phyloP scores from a whole-genome alignment of 371 early-diverging fungal species.

The Phascolomyces articulosus region DNA sequence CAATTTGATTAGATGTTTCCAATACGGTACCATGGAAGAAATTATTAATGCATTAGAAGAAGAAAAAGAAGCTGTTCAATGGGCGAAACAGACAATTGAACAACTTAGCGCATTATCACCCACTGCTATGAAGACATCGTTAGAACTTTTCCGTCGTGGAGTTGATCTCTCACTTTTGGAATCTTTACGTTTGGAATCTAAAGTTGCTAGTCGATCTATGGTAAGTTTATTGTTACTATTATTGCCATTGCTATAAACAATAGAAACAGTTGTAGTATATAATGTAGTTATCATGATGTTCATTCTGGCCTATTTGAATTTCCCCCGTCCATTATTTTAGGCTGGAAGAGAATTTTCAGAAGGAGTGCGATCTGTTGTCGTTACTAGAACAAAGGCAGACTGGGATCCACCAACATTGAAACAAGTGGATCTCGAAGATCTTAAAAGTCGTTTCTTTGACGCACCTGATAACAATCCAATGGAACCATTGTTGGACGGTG shows the following conservation, averaged over 20 bases:
- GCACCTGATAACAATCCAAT: slow-evolving; percentile 32
- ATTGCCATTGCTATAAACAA: no score
- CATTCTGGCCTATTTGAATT: background rate
- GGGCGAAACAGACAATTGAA: slow-evolving; percentile 73
- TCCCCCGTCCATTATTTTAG: background rate
- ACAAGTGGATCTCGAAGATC: slow-evolving; percentile 55
- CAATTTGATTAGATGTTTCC: slow-evolving; percentile 52
- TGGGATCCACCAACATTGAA: slow-evolving; percentile 74
- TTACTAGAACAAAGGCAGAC: slow-evolving; percentile 53
- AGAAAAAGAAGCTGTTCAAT: slow-evolving; percentile 50
- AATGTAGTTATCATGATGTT: background rate
- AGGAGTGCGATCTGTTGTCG: slow-evolving; percentile 77
- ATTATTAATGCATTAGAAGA: slow-evolving; percentile 81
- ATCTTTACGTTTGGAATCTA: slow-evolving; percentile 88
- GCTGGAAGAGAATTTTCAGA: slow-evolving; percentile 71
- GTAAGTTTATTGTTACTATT: background rate
- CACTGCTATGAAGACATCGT: slow-evolving; percentile 87
- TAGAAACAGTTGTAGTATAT: no score
- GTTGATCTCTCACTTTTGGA: slow-evolving; percentile 65
- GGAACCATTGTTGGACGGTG: slow-evolving; percentile 34
- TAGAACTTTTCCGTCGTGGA: slow-evolving; percentile 81
- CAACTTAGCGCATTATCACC: slow-evolving; percentile 78
- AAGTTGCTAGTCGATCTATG: slow-evolving; percentile 20
- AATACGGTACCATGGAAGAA: slow-evolving; percentile 76
- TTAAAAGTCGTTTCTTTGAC: slow-evolving; percentile 65